phyloP scores from a whole-genome alignment of 352 stramenopile species.

The Thalassiosira livingstoniorum region DNA sequence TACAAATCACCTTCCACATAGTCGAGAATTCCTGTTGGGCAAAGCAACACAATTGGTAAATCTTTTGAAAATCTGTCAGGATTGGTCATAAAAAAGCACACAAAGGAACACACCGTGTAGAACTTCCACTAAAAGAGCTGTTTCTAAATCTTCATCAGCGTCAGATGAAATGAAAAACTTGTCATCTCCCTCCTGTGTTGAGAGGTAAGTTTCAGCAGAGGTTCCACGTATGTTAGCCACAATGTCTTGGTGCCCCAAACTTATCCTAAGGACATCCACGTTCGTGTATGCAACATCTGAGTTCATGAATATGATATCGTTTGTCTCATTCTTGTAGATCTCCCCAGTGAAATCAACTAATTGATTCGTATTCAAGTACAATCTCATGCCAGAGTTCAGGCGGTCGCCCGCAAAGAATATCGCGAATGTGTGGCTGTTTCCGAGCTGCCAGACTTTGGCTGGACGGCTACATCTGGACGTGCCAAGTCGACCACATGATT shows the following conservation, averaged over 20 bases:
- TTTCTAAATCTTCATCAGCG: constrained; percentile 51
- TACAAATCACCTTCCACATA: constrained; percentile 55
- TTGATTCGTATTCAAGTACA: constrained; percentile 25
- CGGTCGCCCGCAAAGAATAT: constrained; percentile 59
- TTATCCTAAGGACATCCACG: constrained; percentile 44
- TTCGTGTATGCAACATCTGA: constrained; percentile 61
- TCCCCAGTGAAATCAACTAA: constrained; percentile 45
- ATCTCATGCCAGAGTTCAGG: constrained; percentile 42
- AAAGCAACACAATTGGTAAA: too few species aligned
- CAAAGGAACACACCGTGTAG: constrained; percentile 46
- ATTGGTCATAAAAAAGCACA: too few species aligned
- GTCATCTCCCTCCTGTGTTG: constrained; percentile 46
- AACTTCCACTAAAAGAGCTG: constrained; percentile 33
- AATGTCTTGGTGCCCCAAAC: constrained; percentile 39
- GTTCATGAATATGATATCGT: constrained; percentile 44
- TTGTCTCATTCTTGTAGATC: constrained; percentile 51
- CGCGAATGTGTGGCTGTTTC: constrained; percentile 36
- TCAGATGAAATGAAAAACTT: constrained; percentile 59
- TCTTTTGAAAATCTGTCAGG: too few species aligned
- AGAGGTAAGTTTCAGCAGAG: constrained; percentile 41
- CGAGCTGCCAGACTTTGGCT: constrained; percentile 44
- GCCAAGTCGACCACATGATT: constrained; percentile 18
- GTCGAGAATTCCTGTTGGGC: too few species aligned
- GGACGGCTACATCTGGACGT: constrained; percentile 39
- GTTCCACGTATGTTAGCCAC: constrained; percentile 60